Percentiles rank a stretch among this genome's conserved stretches.
Conservation (phyloP, 2,329 filamentous ascomycete genomes). For the Sclerotiophoma versabilis region DNA sequence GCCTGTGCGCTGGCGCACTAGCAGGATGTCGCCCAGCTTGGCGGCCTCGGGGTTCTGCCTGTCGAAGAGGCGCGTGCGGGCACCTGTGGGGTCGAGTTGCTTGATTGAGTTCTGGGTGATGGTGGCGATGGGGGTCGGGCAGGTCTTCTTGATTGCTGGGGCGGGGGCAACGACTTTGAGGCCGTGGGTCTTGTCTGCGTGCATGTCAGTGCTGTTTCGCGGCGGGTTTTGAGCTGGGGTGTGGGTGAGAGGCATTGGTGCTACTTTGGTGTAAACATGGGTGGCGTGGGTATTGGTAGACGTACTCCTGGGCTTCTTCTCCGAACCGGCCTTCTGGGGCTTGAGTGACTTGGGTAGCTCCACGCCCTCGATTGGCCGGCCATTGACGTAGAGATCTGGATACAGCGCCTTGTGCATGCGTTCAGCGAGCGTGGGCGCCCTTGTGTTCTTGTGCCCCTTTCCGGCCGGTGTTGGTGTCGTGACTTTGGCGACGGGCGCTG, state of each 20-base stretch:
- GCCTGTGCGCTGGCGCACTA: constrained; percentile 82
- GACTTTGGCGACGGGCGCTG: constrained; percentile 5
- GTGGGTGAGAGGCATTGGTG: too few species aligned
- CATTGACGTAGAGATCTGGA: constrained; percentile 19
- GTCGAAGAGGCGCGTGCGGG: constrained; percentile 81
- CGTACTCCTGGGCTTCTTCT: constrained; percentile 19
- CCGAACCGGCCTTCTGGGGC: not conserved
- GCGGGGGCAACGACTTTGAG: constrained; percentile 59
- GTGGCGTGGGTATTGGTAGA: not conserved
- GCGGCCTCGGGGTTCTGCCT: constrained; percentile 78
- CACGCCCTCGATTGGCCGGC: constrained; percentile 5
- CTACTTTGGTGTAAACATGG: too few species aligned
- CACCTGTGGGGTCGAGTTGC: constrained; percentile 82
- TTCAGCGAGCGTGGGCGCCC: constrained; percentile 15
- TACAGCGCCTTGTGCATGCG: constrained; percentile 32
- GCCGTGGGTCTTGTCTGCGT: constrained; percentile 37
- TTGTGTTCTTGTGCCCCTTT: not conserved
- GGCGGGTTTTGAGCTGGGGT: not conserved
- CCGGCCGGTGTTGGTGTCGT: not conserved
- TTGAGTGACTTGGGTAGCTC: constrained; percentile 5
- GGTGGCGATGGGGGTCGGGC: constrained; percentile 71
- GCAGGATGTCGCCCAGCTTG: constrained; percentile 86
- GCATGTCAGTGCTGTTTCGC: constrained; percentile 6
- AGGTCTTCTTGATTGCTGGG: constrained; percentile 62
- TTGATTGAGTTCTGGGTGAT: constrained; percentile 74